phyloP scores from a whole-genome alignment of 306 rosid genomes.

The Vicia faba region DNA sequence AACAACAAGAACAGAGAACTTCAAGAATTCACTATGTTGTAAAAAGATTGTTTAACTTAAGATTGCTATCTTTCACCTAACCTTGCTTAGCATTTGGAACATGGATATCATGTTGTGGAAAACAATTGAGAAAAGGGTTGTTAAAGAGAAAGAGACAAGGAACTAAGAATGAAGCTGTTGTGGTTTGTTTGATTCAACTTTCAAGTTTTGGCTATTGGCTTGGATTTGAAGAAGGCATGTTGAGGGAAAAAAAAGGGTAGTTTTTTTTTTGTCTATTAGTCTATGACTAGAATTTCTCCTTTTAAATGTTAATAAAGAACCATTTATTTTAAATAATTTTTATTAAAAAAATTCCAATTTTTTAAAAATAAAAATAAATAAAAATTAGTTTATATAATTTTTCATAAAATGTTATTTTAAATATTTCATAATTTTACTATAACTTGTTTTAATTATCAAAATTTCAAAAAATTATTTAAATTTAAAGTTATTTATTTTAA shows the following conservation, averaged over 20 bases:
- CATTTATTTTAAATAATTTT: no score
- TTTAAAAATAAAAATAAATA: no score
- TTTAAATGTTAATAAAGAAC: no score
- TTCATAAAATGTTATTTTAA: no score
- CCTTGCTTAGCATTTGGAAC: conserved; percentile 85
- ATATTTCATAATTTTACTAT: no score
- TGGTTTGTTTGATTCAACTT: conserved; percentile 48
- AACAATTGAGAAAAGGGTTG: conserved; percentile 48
- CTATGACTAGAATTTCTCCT: no score
- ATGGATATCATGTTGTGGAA: conserved; percentile 39
- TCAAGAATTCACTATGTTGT: conserved; percentile 48
- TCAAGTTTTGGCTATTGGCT: conserved; percentile 54
- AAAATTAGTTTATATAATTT: no score
- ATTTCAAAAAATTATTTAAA: no score
- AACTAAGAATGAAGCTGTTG: conserved; percentile 55
- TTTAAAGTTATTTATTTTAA: no score
- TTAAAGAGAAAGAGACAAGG: conserved; percentile 82
- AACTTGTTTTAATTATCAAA: no score
- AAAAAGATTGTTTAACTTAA: conserved; percentile 47
- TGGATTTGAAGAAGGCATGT: conserved; percentile 67
- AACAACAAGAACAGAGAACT: conserved; percentile 43
- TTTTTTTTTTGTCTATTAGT: no score
- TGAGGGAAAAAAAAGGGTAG: conserved; percentile 8
- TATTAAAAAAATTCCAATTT: no score
- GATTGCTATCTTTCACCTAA: conserved; percentile 83